Conservation (phyloP, 2,329 filamentous ascomycete genomes). For the Lasiodiplodia sp. region DNA sequence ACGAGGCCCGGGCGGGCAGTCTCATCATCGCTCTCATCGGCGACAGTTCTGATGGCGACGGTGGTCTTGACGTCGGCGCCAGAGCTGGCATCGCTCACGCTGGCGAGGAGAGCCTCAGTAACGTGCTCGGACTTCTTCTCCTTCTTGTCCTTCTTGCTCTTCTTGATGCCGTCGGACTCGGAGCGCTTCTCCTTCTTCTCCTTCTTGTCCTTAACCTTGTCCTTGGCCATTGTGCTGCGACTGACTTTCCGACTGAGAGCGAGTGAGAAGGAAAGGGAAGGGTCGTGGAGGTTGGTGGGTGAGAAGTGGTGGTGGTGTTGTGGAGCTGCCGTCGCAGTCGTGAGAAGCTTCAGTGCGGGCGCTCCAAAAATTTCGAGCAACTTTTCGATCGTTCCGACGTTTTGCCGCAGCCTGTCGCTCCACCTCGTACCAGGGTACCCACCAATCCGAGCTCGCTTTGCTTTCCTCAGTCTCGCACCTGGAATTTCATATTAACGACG, state of each 20-base stretch:
- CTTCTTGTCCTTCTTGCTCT: conserved; percentile 56
- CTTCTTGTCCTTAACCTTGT: conserved; percentile 56
- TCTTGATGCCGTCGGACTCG: conserved; percentile 48
- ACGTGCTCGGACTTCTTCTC: conserved; percentile 50
- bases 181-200: conserved; percentile 75
- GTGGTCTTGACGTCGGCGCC: conserved; percentile 20
- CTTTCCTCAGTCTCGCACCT: neutral
- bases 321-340: conserved; percentile 23
- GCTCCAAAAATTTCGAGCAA: conserved; percentile 29
- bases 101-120: conserved; percentile 60
- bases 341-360: conserved; percentile 25
- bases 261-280: neutral
- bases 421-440: neutral
- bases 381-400: conserved; percentile 16
- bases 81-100: conserved; percentile 61
- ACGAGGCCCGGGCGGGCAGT: conserved; percentile 57
- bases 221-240: conserved; percentile 43
- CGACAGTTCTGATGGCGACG: conserved; percentile 65
- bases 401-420: neutral
- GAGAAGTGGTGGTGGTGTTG: neutral
- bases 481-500: too few relatives aligned
- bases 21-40: conserved; percentile 64
- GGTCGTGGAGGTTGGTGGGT: neutral
- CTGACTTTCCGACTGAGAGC: neutral
- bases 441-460: too few relatives aligned